A percentile compares a stretch with the other conserved stretches of the same genome.
phyloP scores from a whole-genome alignment of 306 rosid species.

The Malus asiatica region DNA sequence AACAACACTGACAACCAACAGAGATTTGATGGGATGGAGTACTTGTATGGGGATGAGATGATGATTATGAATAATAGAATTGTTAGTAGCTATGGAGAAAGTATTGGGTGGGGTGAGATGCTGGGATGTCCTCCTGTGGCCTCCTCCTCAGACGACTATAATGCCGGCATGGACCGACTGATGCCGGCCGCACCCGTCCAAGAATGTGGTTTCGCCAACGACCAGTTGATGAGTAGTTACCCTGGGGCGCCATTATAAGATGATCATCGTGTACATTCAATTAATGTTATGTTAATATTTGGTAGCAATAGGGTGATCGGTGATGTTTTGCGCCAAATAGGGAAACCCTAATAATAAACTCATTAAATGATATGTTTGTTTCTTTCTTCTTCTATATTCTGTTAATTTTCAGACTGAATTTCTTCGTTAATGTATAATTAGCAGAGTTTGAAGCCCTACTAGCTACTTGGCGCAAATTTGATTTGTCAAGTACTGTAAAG shows the following conservation, averaged over 20 bases:
- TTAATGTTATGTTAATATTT: neutral
- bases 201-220: conserved; percentile 24
- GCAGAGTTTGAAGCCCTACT: neutral
- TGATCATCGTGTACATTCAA: neutral
- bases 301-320: neutral
- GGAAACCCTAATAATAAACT: neutral
- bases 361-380: neutral
- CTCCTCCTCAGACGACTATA: conserved; percentile 6
- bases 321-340: neutral
- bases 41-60: conserved; percentile 40
- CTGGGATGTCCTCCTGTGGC: conserved; percentile 37
- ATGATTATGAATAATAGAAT: neutral
- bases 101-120: conserved; percentile 40
- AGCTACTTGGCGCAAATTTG: neutral
- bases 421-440: neutral
- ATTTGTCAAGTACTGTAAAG: neutral
- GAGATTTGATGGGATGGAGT: conserved; percentile 45
- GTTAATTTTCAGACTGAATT: neutral
- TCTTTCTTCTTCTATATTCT: neutral
- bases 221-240: conserved; percentile 22
- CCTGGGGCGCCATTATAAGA: neutral
- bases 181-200: neutral
- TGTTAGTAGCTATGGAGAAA: neutral
- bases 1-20: conserved; percentile 11
- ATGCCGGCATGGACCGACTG: conserved; percentile 22